These are phyloP conservation scores for Phaeotremella fagi DNA, from an alignment of 768 basidiomycete species.

Conservation along the genomic window DNA sequence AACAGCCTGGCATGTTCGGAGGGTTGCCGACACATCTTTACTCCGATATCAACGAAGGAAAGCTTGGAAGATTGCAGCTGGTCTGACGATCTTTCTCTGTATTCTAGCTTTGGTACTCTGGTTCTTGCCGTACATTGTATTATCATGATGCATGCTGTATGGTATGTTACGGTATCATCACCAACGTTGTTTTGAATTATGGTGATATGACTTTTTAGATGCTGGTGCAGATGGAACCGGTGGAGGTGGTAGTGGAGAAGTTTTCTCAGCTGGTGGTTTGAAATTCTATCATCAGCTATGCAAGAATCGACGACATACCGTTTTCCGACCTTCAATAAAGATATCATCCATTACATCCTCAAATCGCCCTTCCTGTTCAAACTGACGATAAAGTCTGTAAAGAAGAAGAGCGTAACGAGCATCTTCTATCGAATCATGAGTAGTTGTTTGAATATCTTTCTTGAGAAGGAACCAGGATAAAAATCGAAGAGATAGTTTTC, in stretches of 20 bases:
- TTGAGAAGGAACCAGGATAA: constrained; percentile 89
- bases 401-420: constrained; percentile 77
- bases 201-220: neutral
- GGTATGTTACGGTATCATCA: neutral
- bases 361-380: constrained; percentile 66
- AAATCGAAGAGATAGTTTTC: constrained; percentile 85
- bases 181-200: neutral
- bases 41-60: neutral
- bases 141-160: neutral
- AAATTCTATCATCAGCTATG: constrained; percentile 9
- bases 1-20: neutral
- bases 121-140: neutral
- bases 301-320: constrained; percentile 28
- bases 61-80: constrained; percentile 1
- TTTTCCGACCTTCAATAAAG: constrained; percentile 50
- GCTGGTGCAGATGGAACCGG: constrained; percentile 7
- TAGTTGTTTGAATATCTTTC: constrained; percentile 86
- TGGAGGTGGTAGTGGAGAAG: constrained; percentile 2
- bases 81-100: neutral
- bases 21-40: neutral
- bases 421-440: constrained; percentile 98
- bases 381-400: constrained; percentile 66
- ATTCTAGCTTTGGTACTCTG: neutral
- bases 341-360: constrained; percentile 75
- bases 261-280: constrained; percentile 15